Evolutionary conservation across 2,329 filamentous ascomycete species (phyloP), one percentile per base, ranked within the genome.

Genomic region (Penicillium sp.): DNA sequence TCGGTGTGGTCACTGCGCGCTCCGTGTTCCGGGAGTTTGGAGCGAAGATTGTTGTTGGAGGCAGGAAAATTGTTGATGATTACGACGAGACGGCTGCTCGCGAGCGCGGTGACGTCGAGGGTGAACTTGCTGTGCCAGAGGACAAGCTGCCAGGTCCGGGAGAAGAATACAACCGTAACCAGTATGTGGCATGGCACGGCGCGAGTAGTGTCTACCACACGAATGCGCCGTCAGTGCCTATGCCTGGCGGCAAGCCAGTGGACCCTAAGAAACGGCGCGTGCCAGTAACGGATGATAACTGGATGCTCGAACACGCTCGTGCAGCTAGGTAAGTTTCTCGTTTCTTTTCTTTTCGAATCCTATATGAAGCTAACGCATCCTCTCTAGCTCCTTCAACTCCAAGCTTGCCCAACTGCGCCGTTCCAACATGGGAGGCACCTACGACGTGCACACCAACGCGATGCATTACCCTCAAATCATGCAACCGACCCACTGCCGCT

Each of bases 21-120:
- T 97, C 94, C 1, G 94, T 99, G 14, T 99, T 97, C 72, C 84
- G 94, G 51, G 94, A 99, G 71, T 99, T 99, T 62, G 94, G 94
- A 51, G 89, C 94, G 6, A 84, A 90, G 57, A 99, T 99, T 64
- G 83, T 99, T 50, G 91, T 99, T 20, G 94, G 91, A 18, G 94
- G 94, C 46, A 88, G 86, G 66, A 87, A 86, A 67, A 81, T 99
- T 62, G 80, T 83, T 42, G 94, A 99, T 69, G 94, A 99, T 72
- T 99, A 97, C 73, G 86, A 91, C 57, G 89, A 89, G 33, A 76
- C 86, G 28, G 86, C 85, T 60, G 87, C 87, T 28, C 83, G 85
- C 44, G 87, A 86, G 44, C 85, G 89, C 46, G 92, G 92, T 20
- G 86, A 86, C 24, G 81, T 90, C 2, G 92, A 96, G 70, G 94